Percentiles rank a stretch among this genome's conserved stretches.
phyloP scores from a whole-genome alignment of 495 filamentous ascomycete genomes.

The Ascobolus immersus region DNA sequence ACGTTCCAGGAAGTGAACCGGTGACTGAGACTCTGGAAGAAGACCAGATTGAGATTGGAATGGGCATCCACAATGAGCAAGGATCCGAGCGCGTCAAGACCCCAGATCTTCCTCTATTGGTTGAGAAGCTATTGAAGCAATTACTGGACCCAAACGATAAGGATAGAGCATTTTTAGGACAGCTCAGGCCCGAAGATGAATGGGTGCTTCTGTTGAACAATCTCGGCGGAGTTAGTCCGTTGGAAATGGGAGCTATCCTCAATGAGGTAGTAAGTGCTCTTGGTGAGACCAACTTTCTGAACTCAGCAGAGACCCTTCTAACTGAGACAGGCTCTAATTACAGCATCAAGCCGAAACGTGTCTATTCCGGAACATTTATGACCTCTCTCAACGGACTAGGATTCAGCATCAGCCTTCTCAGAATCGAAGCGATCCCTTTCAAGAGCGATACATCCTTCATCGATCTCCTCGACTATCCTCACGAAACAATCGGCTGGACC shows the following conservation, averaged over 20 bases:
- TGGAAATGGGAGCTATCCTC: conserved; percentile 75
- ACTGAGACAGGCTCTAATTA: conserved; percentile 17
- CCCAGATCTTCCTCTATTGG: conserved; percentile 39
- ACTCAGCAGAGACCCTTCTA: not conserved
- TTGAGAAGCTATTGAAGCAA: conserved; percentile 55
- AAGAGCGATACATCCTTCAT: no score
- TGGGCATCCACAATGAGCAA: conserved; percentile 96
- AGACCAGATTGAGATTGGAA: conserved; percentile 74
- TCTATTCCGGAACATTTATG: conserved; percentile 35
- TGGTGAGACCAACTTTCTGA: conserved; percentile 3
- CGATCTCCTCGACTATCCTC: conserved; percentile 62
- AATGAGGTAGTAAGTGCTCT: conserved; percentile 70
- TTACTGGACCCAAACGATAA: conserved; percentile 53
- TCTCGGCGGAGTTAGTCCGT: conserved; percentile 64
- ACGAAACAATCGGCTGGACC: conserved; percentile 67
- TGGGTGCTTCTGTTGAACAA: conserved; percentile 77
- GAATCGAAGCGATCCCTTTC: no score
- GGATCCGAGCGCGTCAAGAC: conserved; percentile 45
- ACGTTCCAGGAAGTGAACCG: conserved; percentile 53
- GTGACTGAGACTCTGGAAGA: conserved; percentile 9
- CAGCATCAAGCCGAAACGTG: conserved; percentile 11
- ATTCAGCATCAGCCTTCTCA: conserved; percentile 70
- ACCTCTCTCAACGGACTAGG: conserved; percentile 81
- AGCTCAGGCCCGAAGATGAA: conserved; percentile 27
- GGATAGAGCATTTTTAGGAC: conserved; percentile 54